Evolutionary conservation across 257 asterid species (phyloP), one percentile per base, ranked within the genome.

Genomic region (Lithospermum erythrorhizon): DNA sequence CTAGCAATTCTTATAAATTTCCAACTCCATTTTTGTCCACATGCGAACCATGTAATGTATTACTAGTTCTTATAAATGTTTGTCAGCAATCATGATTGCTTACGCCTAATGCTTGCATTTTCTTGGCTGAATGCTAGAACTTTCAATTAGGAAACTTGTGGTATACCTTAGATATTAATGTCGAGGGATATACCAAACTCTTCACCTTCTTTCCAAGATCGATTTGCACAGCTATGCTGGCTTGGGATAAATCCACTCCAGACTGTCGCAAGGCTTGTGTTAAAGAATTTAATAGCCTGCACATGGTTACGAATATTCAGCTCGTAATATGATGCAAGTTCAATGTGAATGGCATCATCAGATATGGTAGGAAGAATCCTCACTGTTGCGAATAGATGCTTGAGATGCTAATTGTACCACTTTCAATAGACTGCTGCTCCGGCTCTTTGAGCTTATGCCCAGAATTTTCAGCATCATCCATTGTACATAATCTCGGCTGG

Each of bases 361-460:
- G 5, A 5, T 14, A 21, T 56, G 24, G 2, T 22, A 14, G 52
- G 11, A 63, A 61, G 71, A 58, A 66, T 6, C 52, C 81, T 75
- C 74, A 84, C 99, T 89, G 86, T 77, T 81, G 87, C 53, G 99
- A 93, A 69, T 89, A 93, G 58, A 68, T 71, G 54, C 78, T 84
- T 18, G 97, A 89, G 79, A 93, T 79, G 84, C 76, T 87, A n/a
- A 84, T 79, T 21, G 89, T 79, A 58, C 94, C 97, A 62, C 94
- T 84, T 68, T 84, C 90, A 68, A 82, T 69, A 61, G 74, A 64
- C 61, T 67, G 68, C 68, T 64, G 68, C 66, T 84, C 86, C 55
- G 66, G 82, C 51, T 82, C 87, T 65, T 80, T 79, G 60, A 58
- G 72, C 74, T 76, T 84, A 16, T 74, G 70, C 24, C 3, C 60